Evolutionary conservation across 225 moss, liverwort and hornwort genomes (phyloP), one percentile per base, ranked within the genome.

Genomic region (Antitrichia curtipendula): DNA sequence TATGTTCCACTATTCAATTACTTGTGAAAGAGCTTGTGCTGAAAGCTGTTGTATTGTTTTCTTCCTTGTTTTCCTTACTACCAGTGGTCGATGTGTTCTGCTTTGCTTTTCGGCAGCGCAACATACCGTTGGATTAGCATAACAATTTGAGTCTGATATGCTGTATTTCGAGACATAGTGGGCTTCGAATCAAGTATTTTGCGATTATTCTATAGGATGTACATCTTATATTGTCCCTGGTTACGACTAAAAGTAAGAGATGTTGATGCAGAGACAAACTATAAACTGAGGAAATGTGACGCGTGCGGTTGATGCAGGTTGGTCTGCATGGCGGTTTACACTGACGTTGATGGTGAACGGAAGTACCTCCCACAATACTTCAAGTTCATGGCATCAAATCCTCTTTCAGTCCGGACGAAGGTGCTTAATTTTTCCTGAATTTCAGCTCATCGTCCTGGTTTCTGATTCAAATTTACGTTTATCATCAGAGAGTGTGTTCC

Each of bases 341-440:
- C 97, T 57, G 99, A 99, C 85, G 90, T 92, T 81, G 99, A 99
- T 93, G 97, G 94, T 89, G 99, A 99, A 86, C 94, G 99, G 81
- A 99, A 99, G 90, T 96, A 97, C 83, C 89, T 99, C 40, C 99
- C 99, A 69, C 99, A 99, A 85, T 97, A 99, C 86, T 99, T 99
- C 88, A 99, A 99, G 90, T 99, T 99, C 90, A 95, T 95, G 99
- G 99, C 99, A 58, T 94, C 97, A 62, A 99, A 97, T 93, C 99
- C 99, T 87, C 94, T 99, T 61, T 96, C 97, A 89, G 99, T 99
- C 60, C 95, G 97, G 86, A 99, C 99, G 41, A 99, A 99, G 99
- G 99, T 99, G 76, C 86, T 83, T 70, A 75, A 23, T 23, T 41
- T 59, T 52, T 50, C 24, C 32, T 88, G 34, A 18, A 56, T 78